Conservation (phyloP, 1,284 basidiomycete genomes). For the Pseudozyma sp. region DNA sequence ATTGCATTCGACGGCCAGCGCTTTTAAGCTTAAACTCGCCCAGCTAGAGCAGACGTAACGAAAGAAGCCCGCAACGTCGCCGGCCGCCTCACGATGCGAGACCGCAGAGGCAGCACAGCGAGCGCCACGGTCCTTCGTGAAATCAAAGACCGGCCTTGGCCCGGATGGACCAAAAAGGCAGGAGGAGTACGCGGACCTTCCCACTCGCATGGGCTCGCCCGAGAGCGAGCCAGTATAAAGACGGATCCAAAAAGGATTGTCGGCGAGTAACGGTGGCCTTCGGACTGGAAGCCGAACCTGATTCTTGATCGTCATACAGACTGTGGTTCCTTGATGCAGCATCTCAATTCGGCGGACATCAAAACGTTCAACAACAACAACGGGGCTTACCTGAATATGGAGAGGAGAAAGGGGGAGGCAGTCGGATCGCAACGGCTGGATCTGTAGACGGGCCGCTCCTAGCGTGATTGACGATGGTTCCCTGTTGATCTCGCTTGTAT, state of each 20-base stretch:
- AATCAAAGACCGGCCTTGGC: slow-evolving; percentile 42
- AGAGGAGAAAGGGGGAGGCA: neutral
- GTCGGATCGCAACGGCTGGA: neutral
- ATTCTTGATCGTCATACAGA: neutral
- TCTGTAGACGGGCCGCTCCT: neutral
- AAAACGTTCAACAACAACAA: neutral
- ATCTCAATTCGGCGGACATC: too few relatives aligned
- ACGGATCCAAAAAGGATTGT: slow-evolving; percentile 12
- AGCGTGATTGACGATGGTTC: neutral
- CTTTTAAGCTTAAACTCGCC: slow-evolving; percentile 55
- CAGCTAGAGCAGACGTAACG: slow-evolving; percentile 53
- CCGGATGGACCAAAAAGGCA: slow-evolving; percentile 35
- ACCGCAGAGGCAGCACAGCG: slow-evolving; percentile 7
- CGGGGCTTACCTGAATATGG: slow-evolving; percentile 25
- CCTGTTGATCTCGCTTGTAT: slow-evolving; percentile 39
- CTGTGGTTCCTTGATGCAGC: neutral
- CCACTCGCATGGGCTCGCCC: slow-evolving; percentile 61
- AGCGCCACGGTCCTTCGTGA: slow-evolving; percentile 32
- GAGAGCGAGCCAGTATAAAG: slow-evolving; percentile 23
- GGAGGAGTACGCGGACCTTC: slow-evolving; percentile 68
- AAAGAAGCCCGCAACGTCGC: slow-evolving; percentile 22
- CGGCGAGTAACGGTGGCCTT: slow-evolving; percentile 67
- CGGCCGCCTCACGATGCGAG: slow-evolving; percentile 5
- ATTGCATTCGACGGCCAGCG: slow-evolving; percentile 35
- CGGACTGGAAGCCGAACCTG: slow-evolving; percentile 50